Evolutionary conservation across 2,329 filamentous ascomycete species (phyloP).

Genomic region (Mariannaea elegans): DNA sequence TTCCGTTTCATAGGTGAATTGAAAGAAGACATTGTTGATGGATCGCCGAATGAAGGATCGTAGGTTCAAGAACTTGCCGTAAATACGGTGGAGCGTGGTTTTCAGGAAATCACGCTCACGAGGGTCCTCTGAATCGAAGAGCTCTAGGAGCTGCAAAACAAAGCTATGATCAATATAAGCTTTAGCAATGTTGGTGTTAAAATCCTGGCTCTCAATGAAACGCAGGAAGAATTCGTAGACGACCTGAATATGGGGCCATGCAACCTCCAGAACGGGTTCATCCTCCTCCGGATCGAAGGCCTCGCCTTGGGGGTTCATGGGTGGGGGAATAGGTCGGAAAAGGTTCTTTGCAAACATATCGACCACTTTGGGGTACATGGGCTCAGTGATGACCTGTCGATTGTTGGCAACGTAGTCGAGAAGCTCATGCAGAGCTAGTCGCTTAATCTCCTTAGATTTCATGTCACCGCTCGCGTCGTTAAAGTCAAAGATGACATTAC

Average conservation of each 20-base stretch:
- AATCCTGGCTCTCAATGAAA: slow-evolving; percentile 99
- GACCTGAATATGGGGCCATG: slow-evolving; percentile 99
- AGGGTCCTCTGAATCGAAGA: slow-evolving; percentile 98
- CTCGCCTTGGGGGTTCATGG: slow-evolving; percentile 97
- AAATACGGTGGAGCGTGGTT: slow-evolving; percentile 96
- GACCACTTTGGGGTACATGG: slow-evolving; percentile 98
- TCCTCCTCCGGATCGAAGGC: slow-evolving; percentile 99
- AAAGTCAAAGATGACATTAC: slow-evolving; percentile 99
- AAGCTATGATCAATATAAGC: slow-evolving; percentile 99
- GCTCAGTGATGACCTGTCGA: slow-evolving; percentile 96
- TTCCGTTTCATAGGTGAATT: slow-evolving; percentile 98
- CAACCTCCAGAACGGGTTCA: slow-evolving; percentile 95
- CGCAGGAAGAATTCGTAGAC: slow-evolving; percentile 99
- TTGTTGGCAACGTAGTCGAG: slow-evolving; percentile 99
- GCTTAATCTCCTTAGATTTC: slow-evolving; percentile 99
- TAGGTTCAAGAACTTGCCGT: slow-evolving; percentile 98
- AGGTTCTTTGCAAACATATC: slow-evolving; percentile 99
- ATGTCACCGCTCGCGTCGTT: slow-evolving; percentile 98
- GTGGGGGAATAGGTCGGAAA: slow-evolving; percentile 95
- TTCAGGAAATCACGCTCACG: slow-evolving; percentile 97
- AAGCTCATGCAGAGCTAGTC: slow-evolving; percentile 92
- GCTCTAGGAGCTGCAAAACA: slow-evolving; percentile 92
- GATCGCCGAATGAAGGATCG: slow-evolving; percentile 96
- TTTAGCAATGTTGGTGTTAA: slow-evolving; percentile 99
- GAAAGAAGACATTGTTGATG: slow-evolving; percentile 99